phyloP scores from a whole-genome alignment of 495 filamentous ascomycete species.

The Penicillium canariense region DNA sequence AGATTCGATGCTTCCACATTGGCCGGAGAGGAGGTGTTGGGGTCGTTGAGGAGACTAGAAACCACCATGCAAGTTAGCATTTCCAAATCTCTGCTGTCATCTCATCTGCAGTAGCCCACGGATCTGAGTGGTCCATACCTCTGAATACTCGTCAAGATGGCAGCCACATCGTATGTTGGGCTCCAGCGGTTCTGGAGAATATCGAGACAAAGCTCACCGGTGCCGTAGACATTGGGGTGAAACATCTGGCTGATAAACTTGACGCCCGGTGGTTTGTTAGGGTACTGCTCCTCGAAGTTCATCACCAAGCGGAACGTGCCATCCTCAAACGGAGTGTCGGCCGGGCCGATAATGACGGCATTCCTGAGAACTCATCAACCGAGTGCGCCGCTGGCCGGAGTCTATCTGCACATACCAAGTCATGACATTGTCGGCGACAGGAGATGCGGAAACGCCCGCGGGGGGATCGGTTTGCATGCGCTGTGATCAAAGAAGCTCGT shows the following conservation, averaged over 20 bases:
- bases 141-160: conserved; percentile 95
- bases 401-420: conserved; percentile 68
- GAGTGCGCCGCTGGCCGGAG: background rate
- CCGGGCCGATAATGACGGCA: conserved; percentile 96
- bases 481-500: conserved; percentile 42
- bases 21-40: conserved; percentile 94
- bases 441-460: conserved; percentile 93
- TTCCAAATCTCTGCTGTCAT: background rate
- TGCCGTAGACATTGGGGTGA: conserved; percentile 97
- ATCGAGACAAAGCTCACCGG: conserved; percentile 93
- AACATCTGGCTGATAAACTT: conserved; percentile 99
- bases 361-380: conserved; percentile 64
- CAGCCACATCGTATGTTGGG: conserved; percentile 97
- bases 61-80: conserved; percentile 1
- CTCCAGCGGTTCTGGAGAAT: conserved; percentile 99
- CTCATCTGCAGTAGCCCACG: no score
- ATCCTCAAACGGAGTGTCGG: conserved; percentile 97
- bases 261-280: conserved; percentile 95
- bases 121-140: conserved; percentile 55
- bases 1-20: conserved; percentile 98
- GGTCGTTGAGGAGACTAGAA: conserved; percentile 89
- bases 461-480: conserved; percentile 99
- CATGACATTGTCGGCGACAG: conserved; percentile 98
- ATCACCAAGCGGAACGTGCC: conserved; percentile 96
- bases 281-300: conserved; percentile 98